phyloP scores from a whole-genome alignment of 441 rosid species.

The Corymbia citriodora region DNA sequence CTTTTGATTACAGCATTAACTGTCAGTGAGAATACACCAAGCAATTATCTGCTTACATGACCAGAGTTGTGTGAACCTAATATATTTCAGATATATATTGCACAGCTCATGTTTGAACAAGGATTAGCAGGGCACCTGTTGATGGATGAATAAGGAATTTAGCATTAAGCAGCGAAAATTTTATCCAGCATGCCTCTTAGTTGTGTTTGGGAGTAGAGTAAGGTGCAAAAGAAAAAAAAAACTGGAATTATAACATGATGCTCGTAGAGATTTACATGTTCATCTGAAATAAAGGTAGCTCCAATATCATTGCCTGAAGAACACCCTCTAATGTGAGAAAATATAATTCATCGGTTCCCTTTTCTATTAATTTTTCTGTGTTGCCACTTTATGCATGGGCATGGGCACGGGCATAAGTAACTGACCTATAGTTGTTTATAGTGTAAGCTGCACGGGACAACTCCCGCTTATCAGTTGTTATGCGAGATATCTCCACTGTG shows the following conservation, averaged over 20 bases:
- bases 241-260: not conserved
- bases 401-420: not conserved
- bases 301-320: not conserved
- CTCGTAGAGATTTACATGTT: not conserved
- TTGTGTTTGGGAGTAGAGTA: not conserved
- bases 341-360: not conserved
- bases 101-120: not conserved
- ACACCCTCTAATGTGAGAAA: not conserved
- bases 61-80: not conserved
- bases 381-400: not conserved
- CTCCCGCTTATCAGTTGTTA: slow-evolving; percentile 57
- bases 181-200: not conserved
- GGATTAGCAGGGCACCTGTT: not conserved
- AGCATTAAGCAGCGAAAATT: not conserved
- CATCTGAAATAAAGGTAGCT: not conserved
- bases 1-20: not conserved
- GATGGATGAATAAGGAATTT: not conserved
- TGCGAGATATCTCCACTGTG: slow-evolving; percentile 61
- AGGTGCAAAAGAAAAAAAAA: not conserved
- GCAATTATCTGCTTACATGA: not conserved
- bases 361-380: not conserved
- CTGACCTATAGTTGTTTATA: slow-evolving; percentile 69
- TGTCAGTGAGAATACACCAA: not conserved
- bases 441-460: slow-evolving; percentile 67
- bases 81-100: not conserved